Base-by-base conservation (phyloP, 2,329 filamentous ascomycete genomes). In the Colletotrichum melonis region DNA sequence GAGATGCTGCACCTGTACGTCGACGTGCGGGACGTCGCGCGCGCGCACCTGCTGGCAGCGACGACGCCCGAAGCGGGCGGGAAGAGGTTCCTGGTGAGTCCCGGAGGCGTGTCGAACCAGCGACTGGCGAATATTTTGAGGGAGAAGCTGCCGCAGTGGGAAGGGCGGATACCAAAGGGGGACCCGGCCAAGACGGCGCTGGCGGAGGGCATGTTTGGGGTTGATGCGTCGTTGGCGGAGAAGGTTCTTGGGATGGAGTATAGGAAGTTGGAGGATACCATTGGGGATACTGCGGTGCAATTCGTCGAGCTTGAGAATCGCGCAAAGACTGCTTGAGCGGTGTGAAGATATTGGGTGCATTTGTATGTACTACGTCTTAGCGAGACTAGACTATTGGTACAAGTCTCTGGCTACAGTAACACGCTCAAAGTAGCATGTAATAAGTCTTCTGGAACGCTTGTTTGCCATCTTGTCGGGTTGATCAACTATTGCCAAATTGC, bases 21-120 rank as follows among this genome's bases (percentile, higher is more conserved):
- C 55, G 78, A 80, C 59, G 79, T 80, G 46, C 74, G 79, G 5
- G 78, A 80, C 64, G 28, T 77, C 1, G 79, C 79, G 26, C 74
- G 71, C 16, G 78, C 77, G 26, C 79, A 80, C 62, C 12, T 79
- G 2, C 70, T 78, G 1, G 78, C 76, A 7, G 77, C 75, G 58
- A 76, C 72, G 16, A 62, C 57, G 52, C 76, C 76, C 2, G 76
- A 74, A 9, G 78, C 79, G 0, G 79, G 78, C 2, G 78, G 77
- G 5, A 75, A 75, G 63, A 65, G 79, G 11, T 80, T 77, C 72
- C 35, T 80, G 8, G 42, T 76, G 8, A 63, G 68, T 9, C 75
- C 63, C 0, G 78, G 77, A 2, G 74, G 77, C n/a, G 9, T 76
- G 46, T 73, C 75, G 4, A 56, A 71, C 11, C 77, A 78, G 69